Evolutionary conservation across 352 stramenopile genomes (phyloP), one percentile per base, ranked within the genome.

Genomic region (Pythium folliculosum): DNA sequence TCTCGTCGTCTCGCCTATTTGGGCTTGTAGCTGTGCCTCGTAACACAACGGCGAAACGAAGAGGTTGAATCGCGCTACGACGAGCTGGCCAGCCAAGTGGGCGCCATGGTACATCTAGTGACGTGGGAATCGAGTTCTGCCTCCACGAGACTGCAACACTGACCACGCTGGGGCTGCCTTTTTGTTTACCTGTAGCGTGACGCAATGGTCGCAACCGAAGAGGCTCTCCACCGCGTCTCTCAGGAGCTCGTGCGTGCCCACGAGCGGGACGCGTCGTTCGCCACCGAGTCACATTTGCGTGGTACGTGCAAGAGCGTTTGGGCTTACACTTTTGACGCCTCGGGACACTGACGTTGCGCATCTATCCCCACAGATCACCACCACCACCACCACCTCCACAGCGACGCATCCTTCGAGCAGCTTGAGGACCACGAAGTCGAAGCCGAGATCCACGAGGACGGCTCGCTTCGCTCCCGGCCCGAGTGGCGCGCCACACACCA

Each of bases 181-280:
- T n/a, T n/a, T n/a, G n/a, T n/a, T n/a, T n/a, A n/a, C n/a, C 9
- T 56, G 7, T 45, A 71, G 65, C 50, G 65, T 35, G 65, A 72
- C 27, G 65, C 65, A 1, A 54, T 72, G 65, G 67, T 72, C n/a
- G 59, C 65, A 23, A 72, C 65, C 14, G 65, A 65, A 23, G 59
- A 72, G 22, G 58, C 65, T 5, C 47, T 72, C 2, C 58, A 72
- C 27, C 51, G 65, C 7, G 35, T 72, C 13, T 50, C 35, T 0
- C 27, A 64, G 17, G 65, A 72, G 14, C 38, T 72, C 5, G 3
- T 58, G 7, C 57, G 30, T 2, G 17, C 61, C 23, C 37, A 7
- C 37, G 37, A 43, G 37, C 9, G 37, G 9, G 14, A 43, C 3
- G 30, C 23, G 10, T 48, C 52, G 5, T 45, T 60, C n/a, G 47